These are phyloP conservation scores for Fomes fomentarius DNA, from an alignment of 1,284 basidiomycete species.

Conservation along the genomic window DNA sequence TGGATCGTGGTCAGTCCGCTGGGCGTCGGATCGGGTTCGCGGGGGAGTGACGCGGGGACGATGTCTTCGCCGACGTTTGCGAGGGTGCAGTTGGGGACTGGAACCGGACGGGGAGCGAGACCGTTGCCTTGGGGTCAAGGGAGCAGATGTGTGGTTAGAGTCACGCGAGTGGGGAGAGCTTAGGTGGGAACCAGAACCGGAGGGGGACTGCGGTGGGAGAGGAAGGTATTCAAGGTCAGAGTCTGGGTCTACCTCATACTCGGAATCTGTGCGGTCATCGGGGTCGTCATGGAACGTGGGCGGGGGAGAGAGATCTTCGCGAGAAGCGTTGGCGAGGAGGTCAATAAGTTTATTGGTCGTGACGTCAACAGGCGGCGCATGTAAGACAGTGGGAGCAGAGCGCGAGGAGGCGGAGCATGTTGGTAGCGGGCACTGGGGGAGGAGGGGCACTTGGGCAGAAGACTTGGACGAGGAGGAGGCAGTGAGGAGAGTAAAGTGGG, in stretches of 20 bases:
- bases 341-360: constrained; percentile 63
- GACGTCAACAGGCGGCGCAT: constrained; percentile 52
- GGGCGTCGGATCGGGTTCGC: constrained; percentile 18
- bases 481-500: constrained; percentile 29
- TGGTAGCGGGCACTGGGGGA: constrained; percentile 39
- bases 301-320: constrained; percentile 4
- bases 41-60: constrained; percentile 15
- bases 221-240: constrained; percentile 25
- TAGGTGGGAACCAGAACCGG: constrained; percentile 1
- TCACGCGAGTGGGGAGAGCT: not conserved
- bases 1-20: constrained; percentile 30
- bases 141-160: not conserved
- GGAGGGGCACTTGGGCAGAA: constrained; percentile 13
- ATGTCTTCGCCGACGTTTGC: constrained; percentile 29
- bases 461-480: constrained; percentile 17
- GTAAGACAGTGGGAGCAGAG: constrained; percentile 15
- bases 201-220: constrained; percentile 11
- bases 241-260: constrained; percentile 27
- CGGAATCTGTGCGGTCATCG: constrained; percentile 29
- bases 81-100: constrained; percentile 18
- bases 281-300: constrained; percentile 22
- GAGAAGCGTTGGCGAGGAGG: constrained; percentile 38
- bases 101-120: constrained; percentile 16
- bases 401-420: constrained; percentile 30
- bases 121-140: constrained; percentile 1